Percentiles rank a stretch among this genome's conserved stretches.
phyloP scores from a whole-genome alignment of 345 rosid species.

The Populus pruinosa region DNA sequence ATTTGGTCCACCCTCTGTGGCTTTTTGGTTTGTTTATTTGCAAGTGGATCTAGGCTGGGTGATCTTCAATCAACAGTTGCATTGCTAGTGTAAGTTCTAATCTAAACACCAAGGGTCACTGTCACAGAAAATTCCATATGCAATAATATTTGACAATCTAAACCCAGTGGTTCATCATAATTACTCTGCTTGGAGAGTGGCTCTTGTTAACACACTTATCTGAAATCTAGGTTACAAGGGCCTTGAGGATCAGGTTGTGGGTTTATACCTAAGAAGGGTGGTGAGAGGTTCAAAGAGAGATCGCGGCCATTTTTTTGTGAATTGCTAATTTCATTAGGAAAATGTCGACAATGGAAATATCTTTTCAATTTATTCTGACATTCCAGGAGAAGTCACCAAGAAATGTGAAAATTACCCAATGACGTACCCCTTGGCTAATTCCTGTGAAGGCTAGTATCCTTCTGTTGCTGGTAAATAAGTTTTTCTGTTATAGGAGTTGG shows the following conservation, averaged over 20 bases:
- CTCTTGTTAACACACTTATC: neutral
- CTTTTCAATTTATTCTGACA: neutral
- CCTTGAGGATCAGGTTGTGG: neutral
- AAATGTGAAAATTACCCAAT: neutral
- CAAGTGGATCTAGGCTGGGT: no score
- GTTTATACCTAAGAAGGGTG: neutral
- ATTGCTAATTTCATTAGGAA: neutral
- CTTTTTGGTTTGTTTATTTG: no score
- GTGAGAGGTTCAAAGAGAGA: neutral
- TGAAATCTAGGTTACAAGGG: neutral
- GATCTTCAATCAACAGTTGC: no score
- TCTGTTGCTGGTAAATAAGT: neutral
- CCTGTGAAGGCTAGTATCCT: neutral
- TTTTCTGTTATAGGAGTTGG: neutral
- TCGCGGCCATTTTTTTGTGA: neutral
- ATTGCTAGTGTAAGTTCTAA: neutral
- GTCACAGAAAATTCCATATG: neutral
- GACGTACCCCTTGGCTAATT: neutral
- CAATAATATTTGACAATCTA: neutral
- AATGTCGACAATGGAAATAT: neutral
- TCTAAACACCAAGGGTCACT: neutral
- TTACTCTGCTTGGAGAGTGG: neutral
- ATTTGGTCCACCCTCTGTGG: no score
- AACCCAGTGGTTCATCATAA: neutral
- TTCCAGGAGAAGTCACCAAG: neutral